phyloP scores from a whole-genome alignment of 257 asterid species.

The Ehretia macrophylla region DNA sequence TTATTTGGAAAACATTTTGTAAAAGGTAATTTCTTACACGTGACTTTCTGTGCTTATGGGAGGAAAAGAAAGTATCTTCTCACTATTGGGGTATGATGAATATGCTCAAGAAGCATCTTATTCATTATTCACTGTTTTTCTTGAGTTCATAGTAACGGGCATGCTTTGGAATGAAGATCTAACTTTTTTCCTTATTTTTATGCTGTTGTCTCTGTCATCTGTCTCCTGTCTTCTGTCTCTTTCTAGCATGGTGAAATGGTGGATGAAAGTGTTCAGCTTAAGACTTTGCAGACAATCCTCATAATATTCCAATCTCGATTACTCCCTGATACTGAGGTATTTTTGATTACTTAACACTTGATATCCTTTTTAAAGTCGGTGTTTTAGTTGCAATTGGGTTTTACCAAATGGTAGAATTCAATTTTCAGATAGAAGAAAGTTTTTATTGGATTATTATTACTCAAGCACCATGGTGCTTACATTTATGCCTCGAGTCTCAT shows the following conservation, averaged over 20 bases:
- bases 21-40: too few relatives aligned
- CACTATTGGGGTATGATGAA: background rate
- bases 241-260: conserved; percentile 94
- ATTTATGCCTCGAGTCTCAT: too few relatives aligned
- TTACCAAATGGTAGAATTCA: background rate
- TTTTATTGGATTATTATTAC: too few relatives aligned
- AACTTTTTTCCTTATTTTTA: background rate
- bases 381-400: conserved; percentile 4
- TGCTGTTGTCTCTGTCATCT: conserved; percentile 4
- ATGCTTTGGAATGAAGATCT: background rate
- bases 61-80: too few relatives aligned
- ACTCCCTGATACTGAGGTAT: conserved; percentile 93
- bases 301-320: conserved; percentile 83
- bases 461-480: background rate
- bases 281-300: conserved; percentile 91
- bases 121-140: background rate
- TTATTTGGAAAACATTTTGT: too few relatives aligned
- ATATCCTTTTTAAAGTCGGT: conserved; percentile 10
- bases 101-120: background rate
- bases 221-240: conserved; percentile 10
- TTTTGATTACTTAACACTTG: conserved; percentile 12
- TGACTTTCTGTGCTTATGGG: too few relatives aligned
- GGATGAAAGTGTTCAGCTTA: conserved; percentile 86
- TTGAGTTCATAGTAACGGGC: background rate
- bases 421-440: too few relatives aligned